These are phyloP conservation scores for Blastocystis sp. DNA, from an alignment of 352 stramenopile species.

Conservation along the genomic window DNA sequence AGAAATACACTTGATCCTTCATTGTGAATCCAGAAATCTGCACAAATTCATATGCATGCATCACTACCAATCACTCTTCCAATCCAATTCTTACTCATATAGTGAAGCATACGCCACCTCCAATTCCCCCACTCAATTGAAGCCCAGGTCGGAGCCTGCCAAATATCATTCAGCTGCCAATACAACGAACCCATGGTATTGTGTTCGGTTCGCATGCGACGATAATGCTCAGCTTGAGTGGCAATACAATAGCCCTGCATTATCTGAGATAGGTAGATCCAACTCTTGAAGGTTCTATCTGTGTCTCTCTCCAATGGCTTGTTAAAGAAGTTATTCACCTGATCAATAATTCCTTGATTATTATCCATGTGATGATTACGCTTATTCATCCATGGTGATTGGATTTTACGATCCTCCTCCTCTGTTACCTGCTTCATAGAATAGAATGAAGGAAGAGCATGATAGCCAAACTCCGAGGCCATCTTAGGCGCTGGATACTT, in stretches of 20 bases:
- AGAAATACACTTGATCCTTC: conserved; percentile 23
- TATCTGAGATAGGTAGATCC: conserved; percentile 51
- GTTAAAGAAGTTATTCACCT: conserved; percentile 77
- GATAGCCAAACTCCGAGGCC: conserved; percentile 82
- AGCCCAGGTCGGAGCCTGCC: conserved; percentile 81
- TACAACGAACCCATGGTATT: conserved; percentile 69
- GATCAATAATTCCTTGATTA: conserved; percentile 76
- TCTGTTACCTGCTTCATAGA: conserved; percentile 74
- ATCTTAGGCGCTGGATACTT: conserved; percentile 79
- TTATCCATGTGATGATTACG: conserved; percentile 80
- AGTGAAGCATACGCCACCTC: conserved; percentile 34
- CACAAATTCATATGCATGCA: conserved; percentile 20
- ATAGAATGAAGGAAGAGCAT: conserved; percentile 76
- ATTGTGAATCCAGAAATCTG: conserved; percentile 44
- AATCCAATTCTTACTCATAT: conserved; percentile 6
- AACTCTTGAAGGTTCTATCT: neutral
- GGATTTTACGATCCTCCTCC: conserved; percentile 74
- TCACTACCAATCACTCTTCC: conserved; percentile 6
- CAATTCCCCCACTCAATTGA: conserved; percentile 74
- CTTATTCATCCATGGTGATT: conserved; percentile 79
- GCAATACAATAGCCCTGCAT: conserved; percentile 63
- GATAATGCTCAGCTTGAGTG: conserved; percentile 48
- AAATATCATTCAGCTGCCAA: conserved; percentile 84
- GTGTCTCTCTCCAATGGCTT: conserved; percentile 69
- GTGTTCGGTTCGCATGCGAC: conserved; percentile 45